These are phyloP conservation scores for Eucalyptus microcorys DNA, from an alignment of 345 rosid species.

Conservation along the genomic window DNA sequence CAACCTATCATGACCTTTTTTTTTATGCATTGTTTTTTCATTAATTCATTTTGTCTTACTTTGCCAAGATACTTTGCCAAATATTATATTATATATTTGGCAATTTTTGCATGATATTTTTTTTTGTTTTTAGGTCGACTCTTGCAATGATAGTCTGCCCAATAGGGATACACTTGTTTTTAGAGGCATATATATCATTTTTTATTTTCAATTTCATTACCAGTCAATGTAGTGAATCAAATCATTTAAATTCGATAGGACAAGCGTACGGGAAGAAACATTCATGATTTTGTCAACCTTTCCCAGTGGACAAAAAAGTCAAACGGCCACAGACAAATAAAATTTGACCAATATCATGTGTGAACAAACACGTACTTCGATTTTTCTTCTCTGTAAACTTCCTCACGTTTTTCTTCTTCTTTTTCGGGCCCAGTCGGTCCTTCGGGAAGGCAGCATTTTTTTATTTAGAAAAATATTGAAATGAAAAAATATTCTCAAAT, in stretches of 20 bases:
- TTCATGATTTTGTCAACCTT: not conserved
- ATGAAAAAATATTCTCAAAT: not conserved
- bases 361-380: not conserved
- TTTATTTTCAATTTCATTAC: not conserved
- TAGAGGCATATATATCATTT: not conserved
- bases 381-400: not conserved
- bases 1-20: not conserved
- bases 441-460: not conserved
- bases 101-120: not conserved
- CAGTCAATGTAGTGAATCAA: not conserved
- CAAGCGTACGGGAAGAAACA: not conserved
- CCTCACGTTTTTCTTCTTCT: not conserved
- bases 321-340: not conserved
- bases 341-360: not conserved
- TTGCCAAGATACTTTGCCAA: not conserved
- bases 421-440: not conserved
- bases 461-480: not conserved
- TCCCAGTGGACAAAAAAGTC: not conserved
- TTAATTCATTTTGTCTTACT: not conserved
- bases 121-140: not conserved
- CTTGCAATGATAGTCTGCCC: not conserved
- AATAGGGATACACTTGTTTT: not conserved
- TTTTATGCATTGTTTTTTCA: not conserved
- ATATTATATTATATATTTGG: not conserved
- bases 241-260: not conserved